phyloP scores from a whole-genome alignment of 345 rosid genomes.

The Aethionema arabicum region DNA sequence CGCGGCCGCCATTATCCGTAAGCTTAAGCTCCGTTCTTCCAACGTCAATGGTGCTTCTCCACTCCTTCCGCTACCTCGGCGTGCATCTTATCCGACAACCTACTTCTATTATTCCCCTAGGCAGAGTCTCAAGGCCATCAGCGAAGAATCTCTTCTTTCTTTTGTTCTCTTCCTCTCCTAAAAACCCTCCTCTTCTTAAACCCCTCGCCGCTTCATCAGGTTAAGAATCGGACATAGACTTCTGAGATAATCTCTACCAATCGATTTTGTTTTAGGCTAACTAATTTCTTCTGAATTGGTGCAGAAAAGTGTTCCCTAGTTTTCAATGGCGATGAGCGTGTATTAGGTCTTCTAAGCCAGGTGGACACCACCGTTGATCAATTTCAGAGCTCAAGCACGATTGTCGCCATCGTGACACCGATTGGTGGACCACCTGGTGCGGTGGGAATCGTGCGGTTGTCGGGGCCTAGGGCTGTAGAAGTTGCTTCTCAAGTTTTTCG shows the following conservation, averaged over 20 bases:
- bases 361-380: conserved; percentile 26
- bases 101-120: neutral
- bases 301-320: conserved; percentile 43
- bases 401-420: conserved; percentile 81
- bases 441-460: conserved; percentile 73
- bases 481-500: conserved; percentile 62
- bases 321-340: conserved; percentile 58
- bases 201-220: conserved; percentile 49
- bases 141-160: conserved; percentile 29
- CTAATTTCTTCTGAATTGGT: conserved; percentile 4
- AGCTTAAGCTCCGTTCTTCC: neutral
- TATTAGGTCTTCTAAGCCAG: conserved; percentile 33
- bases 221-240: neutral
- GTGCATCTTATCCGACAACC: conserved; percentile 28
- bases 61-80: conserved; percentile 30
- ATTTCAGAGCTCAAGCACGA: conserved; percentile 47
- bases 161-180: conserved; percentile 36
- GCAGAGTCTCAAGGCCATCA: conserved; percentile 26
- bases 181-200: conserved; percentile 41
- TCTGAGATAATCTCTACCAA: neutral
- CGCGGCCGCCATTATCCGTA: conserved; percentile 28
- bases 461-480: conserved; percentile 69
- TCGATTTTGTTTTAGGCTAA: neutral
- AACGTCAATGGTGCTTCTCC: conserved; percentile 27
- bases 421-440: conserved; percentile 83